Conservation (phyloP, 495 filamentous ascomycete genomes). For the Penicillium alfredii region DNA sequence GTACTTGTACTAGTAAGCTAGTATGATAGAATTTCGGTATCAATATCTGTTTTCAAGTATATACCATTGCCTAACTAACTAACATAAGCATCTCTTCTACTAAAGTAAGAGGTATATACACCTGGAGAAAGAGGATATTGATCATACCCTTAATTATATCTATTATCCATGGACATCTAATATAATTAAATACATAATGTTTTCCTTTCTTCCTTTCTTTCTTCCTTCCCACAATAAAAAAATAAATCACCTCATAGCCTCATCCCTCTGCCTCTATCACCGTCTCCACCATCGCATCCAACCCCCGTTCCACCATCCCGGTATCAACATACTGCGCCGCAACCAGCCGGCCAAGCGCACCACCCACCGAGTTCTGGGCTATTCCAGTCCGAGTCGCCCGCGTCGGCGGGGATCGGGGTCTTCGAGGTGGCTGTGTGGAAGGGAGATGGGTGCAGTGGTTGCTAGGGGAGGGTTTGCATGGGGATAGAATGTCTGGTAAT, state of each 20-base stretch:
- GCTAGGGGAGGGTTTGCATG: conserved; percentile 11
- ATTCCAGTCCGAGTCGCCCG: conserved; percentile 19
- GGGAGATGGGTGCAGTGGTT: conserved; percentile 6
- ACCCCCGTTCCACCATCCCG: conserved; percentile 1
- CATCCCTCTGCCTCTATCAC: conserved; percentile 23
- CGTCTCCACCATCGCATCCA: conserved; percentile 24
- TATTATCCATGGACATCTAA: no score
- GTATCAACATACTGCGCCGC: conserved; percentile 12
- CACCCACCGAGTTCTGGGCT: conserved; percentile 25
- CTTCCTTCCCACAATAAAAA: background rate
- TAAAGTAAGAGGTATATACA: no score
- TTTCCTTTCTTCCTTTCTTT: background rate
- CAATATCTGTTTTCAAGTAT: no score
- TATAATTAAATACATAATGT: no score
- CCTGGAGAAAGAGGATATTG: no score
- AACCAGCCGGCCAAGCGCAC: conserved; percentile 16
- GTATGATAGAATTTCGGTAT: no score
- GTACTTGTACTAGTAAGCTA: no score
- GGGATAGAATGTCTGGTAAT: no score
- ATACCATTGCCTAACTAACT: no score
- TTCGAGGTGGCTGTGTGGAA: conserved; percentile 4
- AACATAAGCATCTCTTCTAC: no score
- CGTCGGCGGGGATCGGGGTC: conserved; percentile 4
- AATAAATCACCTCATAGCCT: conserved; percentile 1
- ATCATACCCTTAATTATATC: no score